phyloP scores from a whole-genome alignment of 768 basidiomycete species.

The Serendipita sp. region DNA sequence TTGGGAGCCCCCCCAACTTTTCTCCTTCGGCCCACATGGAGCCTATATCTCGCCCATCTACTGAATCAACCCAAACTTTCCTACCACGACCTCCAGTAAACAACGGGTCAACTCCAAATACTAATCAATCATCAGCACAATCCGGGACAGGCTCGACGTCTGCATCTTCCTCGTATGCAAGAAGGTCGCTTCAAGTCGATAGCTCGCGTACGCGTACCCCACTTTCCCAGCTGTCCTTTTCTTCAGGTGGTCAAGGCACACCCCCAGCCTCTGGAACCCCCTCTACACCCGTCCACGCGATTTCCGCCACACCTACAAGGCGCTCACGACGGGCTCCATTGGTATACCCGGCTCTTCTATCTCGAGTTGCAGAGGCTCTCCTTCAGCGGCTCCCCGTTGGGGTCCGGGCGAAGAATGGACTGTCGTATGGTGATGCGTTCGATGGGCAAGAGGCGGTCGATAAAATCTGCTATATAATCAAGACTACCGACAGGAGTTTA shows the following conservation, averaged over 20 bases:
- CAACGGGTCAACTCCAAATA: background rate
- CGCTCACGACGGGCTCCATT: slow-evolving; percentile 41
- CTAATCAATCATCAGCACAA: background rate
- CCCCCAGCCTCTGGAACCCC: slow-evolving; percentile 15
- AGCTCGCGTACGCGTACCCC: slow-evolving; percentile 15
- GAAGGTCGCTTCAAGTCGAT: slow-evolving; percentile 16
- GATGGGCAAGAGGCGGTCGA: slow-evolving; percentile 96
- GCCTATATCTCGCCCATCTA: background rate
- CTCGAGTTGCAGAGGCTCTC: slow-evolving; percentile 87
- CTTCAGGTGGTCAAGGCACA: background rate
- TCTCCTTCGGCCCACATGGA: background rate
- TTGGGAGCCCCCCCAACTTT: background rate
- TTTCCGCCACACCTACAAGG: slow-evolving; percentile 21
- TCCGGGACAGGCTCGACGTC: slow-evolving; percentile 8
- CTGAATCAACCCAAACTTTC: background rate
- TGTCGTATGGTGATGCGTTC: slow-evolving; percentile 92
- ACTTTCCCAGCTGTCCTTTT: slow-evolving; percentile 13
- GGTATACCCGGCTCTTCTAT: slow-evolving; percentile 91
- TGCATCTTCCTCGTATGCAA: slow-evolving; percentile 13
- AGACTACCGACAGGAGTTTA: slow-evolving; percentile 91
- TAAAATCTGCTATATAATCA: slow-evolving; percentile 94
- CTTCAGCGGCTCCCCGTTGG: slow-evolving; percentile 56
- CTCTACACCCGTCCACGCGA: slow-evolving; percentile 21
- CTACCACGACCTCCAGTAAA: background rate
- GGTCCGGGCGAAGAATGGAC: slow-evolving; percentile 83